Base-by-base conservation (phyloP, 2,329 filamentous ascomycete species). In the Rachicladosporium sp. region DNA sequence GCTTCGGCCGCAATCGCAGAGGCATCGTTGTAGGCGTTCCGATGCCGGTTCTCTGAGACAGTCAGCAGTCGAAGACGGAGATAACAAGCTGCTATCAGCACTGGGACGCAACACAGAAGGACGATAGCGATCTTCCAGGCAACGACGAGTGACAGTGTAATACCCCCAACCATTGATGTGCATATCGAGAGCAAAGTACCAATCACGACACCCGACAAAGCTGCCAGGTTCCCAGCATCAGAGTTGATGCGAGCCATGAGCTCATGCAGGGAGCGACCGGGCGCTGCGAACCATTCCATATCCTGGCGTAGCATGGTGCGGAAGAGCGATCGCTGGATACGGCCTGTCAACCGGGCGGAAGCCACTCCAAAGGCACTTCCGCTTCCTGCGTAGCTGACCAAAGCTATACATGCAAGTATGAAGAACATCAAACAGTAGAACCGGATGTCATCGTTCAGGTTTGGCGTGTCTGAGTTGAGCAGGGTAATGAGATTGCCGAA, bases 71-170 rank as follows among this genome's bases (percentile, higher is more conserved):
- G 69, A 10, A 86, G 66, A 46, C 82, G 73, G 72, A 86, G 75
- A 45, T 82, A 70, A 0, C 82, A 81, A 0, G 79, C 71, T 1
- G 76, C 76, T 0, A 87, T 66, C 4, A 85, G 70, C 7, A 86
- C 60, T 0, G 82, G 82, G 0, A 86, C 74, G 6, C 75, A 68
- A 1, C 80, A 71, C 4, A 87, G 65, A 40, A 79, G 80, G 3
- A 87, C 81, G 10, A 87, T 60, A 0, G 80, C 80, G 44, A 87
- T 83, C 52, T 76, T 80, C 82, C 82, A 87, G 2, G 78, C 78
- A 35, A 87, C 67, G 33, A 84, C 74, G 45, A 82, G 78, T 0
- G 80, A 76, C 7, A 86, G 54, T 23, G 81, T 73, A 40, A 85
- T 76, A 1, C 77, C 79, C 0, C 72, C 74, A 10, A 84, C 46